These are phyloP conservation scores for Penicillium cosmopolitanum DNA, from an alignment of 495 filamentous ascomycete species.

Conservation along the genomic window DNA sequence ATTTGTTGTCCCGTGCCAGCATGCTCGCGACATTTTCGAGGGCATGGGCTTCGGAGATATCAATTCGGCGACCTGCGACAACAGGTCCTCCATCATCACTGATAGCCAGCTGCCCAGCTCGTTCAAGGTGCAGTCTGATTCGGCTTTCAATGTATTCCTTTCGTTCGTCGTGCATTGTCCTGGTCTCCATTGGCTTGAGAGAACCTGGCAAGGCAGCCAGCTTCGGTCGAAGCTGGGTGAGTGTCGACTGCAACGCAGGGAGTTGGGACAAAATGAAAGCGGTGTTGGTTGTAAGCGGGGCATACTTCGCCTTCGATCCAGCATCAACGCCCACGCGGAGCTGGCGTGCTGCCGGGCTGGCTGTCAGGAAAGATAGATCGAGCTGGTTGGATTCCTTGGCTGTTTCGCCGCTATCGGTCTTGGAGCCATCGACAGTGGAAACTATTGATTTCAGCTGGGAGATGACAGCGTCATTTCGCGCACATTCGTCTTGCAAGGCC, in stretches of 20 bases:
- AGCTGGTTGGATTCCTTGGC: conserved; percentile 29
- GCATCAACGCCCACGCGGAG: conserved; percentile 49
- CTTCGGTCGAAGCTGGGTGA: conserved; percentile 64
- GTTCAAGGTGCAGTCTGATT: conserved; percentile 51
- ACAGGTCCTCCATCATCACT: conserved; percentile 42
- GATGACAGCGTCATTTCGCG: conserved; percentile 76
- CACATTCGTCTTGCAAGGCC: conserved; percentile 71
- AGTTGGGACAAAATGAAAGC: conserved; percentile 82
- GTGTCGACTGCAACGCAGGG: conserved; percentile 69
- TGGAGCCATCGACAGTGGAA: conserved; percentile 33
- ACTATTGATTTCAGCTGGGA: conserved; percentile 63
- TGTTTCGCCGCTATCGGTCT: conserved; percentile 13
- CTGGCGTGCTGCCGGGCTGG: conserved; percentile 45
- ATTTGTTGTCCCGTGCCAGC: conserved; percentile 40
- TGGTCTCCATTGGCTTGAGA: conserved; percentile 36
- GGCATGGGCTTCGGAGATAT: conserved; percentile 48
- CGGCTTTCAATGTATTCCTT: conserved; percentile 78
- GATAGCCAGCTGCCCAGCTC: conserved; percentile 45
- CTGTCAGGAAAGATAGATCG: conserved; percentile 57
- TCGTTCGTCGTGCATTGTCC: conserved; percentile 56
- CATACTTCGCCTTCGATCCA: conserved; percentile 41
- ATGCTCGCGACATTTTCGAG: conserved; percentile 49
- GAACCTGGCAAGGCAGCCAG: conserved; percentile 54
- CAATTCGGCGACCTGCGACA: conserved; percentile 46
- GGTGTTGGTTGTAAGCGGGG: conserved; percentile 70